These are phyloP conservation scores for Spergularia azorica DNA, from an alignment of 179 eudicot genomes.

Conservation along the genomic window DNA sequence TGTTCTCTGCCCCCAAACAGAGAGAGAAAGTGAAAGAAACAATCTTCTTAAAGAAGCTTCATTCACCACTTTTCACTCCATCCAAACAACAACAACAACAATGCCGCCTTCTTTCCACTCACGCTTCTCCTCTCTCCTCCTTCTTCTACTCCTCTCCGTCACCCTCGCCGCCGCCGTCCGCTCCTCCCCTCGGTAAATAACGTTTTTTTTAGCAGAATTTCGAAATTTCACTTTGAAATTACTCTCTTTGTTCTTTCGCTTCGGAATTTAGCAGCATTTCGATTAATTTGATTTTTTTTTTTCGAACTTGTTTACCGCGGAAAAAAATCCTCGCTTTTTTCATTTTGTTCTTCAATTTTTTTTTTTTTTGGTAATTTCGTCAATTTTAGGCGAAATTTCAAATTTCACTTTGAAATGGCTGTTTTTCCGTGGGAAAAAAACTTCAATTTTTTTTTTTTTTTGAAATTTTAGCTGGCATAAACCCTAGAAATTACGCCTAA, in stretches of 20 bases:
- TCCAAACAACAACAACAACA: not conserved
- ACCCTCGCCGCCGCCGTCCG: slow-evolving; percentile 18
- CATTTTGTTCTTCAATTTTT: too few species aligned
- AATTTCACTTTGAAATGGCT: too few species aligned
- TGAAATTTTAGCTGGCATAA: too few species aligned
- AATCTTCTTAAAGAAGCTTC: not conserved
- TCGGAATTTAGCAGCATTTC: slow-evolving; percentile 13
- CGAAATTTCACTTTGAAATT: not conserved
- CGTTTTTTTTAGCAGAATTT: not conserved
- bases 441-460: too few species aligned
- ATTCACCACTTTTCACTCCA: not conserved
- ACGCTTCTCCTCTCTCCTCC: not conserved
- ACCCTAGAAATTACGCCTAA: not conserved
- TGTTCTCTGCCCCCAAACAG: not conserved
- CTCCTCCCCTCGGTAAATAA: slow-evolving; percentile 17
- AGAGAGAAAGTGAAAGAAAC: not conserved
- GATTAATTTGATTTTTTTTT: too few species aligned
- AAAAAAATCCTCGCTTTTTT: not conserved
- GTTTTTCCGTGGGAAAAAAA: too few species aligned
- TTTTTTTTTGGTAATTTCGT: too few species aligned
- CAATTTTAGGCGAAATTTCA: too few species aligned
- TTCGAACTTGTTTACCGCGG: not conserved
- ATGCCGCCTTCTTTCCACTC: slow-evolving; percentile 28
- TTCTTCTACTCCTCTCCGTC: slow-evolving; percentile 24
- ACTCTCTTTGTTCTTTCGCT: not conserved